A percentile compares a stretch with the other conserved stretches of the same genome.
These are phyloP conservation scores for Amanita jacksonii DNA, from an alignment of 768 basidiomycete species.

Conservation along the genomic window DNA sequence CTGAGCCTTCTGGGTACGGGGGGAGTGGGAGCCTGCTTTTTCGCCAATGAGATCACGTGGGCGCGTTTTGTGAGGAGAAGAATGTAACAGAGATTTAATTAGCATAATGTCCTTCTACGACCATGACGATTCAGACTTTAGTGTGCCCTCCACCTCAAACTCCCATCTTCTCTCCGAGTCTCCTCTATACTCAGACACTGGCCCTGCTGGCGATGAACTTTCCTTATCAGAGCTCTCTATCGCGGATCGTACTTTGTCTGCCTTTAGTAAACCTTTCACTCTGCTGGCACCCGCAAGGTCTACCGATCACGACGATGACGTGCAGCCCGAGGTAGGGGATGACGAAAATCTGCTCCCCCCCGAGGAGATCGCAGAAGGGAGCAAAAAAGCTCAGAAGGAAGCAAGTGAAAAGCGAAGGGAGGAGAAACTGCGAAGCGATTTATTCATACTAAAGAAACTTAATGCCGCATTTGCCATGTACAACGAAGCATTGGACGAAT, in stretches of 20 bases:
- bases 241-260: conserved; percentile 19
- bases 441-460: conserved; percentile 63
- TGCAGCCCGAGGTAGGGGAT: conserved; percentile 6
- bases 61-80: not conserved
- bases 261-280: conserved; percentile 19
- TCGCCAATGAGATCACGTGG: not conserved
- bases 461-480: conserved; percentile 62
- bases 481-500: conserved; percentile 55
- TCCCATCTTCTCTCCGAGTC: conserved; percentile 37
- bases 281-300: conserved; percentile 14
- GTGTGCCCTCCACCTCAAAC: conserved; percentile 1
- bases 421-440: conserved; percentile 66
- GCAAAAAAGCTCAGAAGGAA: not conserved
- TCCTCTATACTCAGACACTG: conserved; percentile 25
- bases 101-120: not conserved
- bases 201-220: conserved; percentile 39
- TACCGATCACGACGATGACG: not conserved
- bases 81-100: not conserved
- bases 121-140: conserved; percentile 5
- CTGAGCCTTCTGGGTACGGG: not conserved
- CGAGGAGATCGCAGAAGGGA: not conserved
- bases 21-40: conserved; percentile 2
- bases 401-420: conserved; percentile 28
- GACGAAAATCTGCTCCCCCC: conserved; percentile 1
- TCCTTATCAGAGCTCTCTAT: conserved; percentile 50